A percentile compares a stretch with the other conserved stretches of the same genome.
Conservation (phyloP, 495 filamentous ascomycete genomes). For the Xylaria intraflava region DNA sequence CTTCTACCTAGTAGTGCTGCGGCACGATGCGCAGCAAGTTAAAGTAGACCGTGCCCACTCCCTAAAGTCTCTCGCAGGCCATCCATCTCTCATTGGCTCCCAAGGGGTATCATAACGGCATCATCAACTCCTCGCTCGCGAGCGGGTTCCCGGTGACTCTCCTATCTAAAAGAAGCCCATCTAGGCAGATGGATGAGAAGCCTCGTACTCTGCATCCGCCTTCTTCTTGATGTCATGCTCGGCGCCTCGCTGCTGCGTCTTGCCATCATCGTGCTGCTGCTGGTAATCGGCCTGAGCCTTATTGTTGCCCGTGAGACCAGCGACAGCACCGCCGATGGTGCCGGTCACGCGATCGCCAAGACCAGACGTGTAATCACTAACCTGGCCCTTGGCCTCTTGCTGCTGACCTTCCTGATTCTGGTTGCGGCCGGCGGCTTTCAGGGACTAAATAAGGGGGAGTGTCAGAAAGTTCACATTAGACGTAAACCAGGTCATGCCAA, state of each 20-base stretch:
- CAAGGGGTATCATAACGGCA: constrained; percentile 21
- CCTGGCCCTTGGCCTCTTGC: constrained; percentile 77
- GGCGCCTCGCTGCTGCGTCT: constrained; percentile 77
- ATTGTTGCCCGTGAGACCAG: constrained; percentile 65
- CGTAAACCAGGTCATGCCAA: background rate
- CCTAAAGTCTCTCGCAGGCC: background rate
- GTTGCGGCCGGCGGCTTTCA: constrained; percentile 65
- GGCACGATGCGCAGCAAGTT: no score
- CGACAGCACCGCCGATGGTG: constrained; percentile 59
- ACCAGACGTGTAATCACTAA: constrained; percentile 68
- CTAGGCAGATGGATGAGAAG: constrained; percentile 4
- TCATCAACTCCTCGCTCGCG: background rate
- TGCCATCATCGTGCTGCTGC: constrained; percentile 73
- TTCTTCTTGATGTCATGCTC: constrained; percentile 78
- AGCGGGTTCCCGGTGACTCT: background rate
- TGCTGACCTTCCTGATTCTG: constrained; percentile 78
- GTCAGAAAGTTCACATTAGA: background rate
- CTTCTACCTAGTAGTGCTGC: no score
- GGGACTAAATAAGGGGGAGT: constrained; percentile 26
- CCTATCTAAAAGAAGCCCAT: background rate
- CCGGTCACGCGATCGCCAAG: constrained; percentile 66
- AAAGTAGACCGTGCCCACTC: background rate
- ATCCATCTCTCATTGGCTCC: background rate
- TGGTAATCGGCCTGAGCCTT: constrained; percentile 53
- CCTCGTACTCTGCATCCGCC: constrained; percentile 34